These are phyloP conservation scores for Saksenaea vasiformis DNA, from an alignment of 371 early-diverging fungal genomes.

Conservation along the genomic window DNA sequence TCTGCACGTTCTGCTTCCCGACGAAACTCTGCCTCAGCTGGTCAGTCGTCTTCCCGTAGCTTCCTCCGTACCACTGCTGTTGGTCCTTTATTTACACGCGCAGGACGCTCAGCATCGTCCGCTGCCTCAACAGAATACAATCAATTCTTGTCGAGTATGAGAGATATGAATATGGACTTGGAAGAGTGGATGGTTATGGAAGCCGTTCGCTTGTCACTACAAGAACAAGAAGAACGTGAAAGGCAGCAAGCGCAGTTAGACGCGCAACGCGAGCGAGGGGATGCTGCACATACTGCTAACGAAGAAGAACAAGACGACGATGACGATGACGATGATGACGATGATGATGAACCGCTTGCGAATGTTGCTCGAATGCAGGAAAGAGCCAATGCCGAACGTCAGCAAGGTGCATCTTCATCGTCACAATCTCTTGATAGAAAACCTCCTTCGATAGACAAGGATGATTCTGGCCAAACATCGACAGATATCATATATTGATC, in stretches of 20 bases:
- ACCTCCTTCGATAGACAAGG: not conserved
- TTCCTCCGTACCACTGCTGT: constrained; percentile 26
- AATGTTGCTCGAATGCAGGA: not conserved
- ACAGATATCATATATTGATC: not conserved
- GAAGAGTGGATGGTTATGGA: constrained; percentile 93
- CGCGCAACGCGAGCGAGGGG: not conserved
- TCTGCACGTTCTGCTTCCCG: constrained; percentile 40
- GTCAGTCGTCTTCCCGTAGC: constrained; percentile 9
- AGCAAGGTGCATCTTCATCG: not conserved
- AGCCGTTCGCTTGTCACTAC: constrained; percentile 78
- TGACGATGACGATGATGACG: not conserved
- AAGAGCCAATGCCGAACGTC: not conserved
- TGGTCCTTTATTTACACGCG: constrained; percentile 32
- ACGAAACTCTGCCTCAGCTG: constrained; percentile 49
- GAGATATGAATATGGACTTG: constrained; percentile 76
- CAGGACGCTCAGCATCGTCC: constrained; percentile 44
- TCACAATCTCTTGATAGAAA: not conserved
- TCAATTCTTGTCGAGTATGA: constrained; percentile 63
- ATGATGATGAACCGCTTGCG: not conserved
- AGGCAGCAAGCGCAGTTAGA: not conserved
- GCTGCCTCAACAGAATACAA: constrained; percentile 58
- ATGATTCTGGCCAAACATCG: not conserved
- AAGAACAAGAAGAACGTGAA: constrained; percentile 59
- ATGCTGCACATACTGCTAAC: not conserved
- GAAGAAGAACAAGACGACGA: not conserved